Percentiles rank a stretch among this genome's conserved stretches.
Evolutionary conservation across 2,329 filamentous ascomycete species (phyloP).

Genomic region (Beauveria scarabaeidicola): DNA sequence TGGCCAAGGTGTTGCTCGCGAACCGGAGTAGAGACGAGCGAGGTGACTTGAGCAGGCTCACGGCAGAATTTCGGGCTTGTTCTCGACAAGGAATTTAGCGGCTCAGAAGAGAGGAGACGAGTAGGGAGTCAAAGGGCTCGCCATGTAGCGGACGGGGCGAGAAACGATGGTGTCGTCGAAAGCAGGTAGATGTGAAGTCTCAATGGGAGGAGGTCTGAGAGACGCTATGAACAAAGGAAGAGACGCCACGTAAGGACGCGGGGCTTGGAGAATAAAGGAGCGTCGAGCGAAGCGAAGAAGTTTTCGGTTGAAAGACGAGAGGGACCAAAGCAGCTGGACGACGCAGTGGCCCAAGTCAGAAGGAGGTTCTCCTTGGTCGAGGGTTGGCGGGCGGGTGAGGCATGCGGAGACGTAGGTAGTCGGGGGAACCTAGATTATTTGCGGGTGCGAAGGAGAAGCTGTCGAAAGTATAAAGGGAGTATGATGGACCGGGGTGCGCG

Average conservation of each 20-base stretch:
- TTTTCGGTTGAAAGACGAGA: background rate
- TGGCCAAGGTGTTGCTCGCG: background rate
- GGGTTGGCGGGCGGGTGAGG: background rate
- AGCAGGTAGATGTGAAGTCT: background rate
- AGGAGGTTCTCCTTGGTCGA: background rate
- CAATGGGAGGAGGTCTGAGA: background rate
- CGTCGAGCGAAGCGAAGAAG: background rate
- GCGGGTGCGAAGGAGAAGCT: background rate
- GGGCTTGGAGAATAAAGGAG: background rate
- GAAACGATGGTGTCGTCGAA: background rate
- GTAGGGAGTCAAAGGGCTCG: background rate
- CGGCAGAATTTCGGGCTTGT: background rate
- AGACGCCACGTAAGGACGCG: background rate
- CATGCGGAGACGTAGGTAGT: conserved; percentile 9
- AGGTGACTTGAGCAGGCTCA: background rate
- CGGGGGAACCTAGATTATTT: conserved; percentile 4
- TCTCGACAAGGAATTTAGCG: background rate
- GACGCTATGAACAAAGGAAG: background rate
- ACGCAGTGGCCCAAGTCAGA: background rate
- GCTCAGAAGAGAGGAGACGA: background rate
- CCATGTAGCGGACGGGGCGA: background rate
- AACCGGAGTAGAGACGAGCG: background rate
- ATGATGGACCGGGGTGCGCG: background rate
- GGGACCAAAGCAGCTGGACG: background rate
- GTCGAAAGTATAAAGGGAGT: background rate